These are phyloP conservation scores for Kodamaea ohmeri DNA, from an alignment of 1,139 yeast species.

Conservation along the genomic window DNA sequence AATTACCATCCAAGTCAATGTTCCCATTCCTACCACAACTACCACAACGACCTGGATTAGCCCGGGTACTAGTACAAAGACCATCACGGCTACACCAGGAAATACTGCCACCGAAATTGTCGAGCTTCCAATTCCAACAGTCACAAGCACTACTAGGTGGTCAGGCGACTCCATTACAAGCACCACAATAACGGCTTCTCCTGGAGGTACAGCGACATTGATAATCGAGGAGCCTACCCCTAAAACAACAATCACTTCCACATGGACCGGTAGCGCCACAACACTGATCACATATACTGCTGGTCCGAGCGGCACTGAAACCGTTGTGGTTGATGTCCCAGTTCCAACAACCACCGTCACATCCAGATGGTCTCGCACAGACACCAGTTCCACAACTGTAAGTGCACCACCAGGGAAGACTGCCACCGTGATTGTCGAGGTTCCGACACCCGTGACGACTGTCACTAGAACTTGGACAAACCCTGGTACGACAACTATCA, in stretches of 20 bases:
- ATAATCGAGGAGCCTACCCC: slow-evolving; percentile 12
- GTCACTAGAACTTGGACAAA: slow-evolving; percentile 27
- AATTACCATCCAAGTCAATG: not conserved
- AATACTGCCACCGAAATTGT: slow-evolving; percentile 13
- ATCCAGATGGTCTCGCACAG: slow-evolving; percentile 12
- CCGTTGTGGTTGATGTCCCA: slow-evolving; percentile 17
- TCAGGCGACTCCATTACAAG: slow-evolving; percentile 9
- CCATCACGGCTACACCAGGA: not conserved
- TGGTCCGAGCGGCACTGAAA: slow-evolving; percentile 9
- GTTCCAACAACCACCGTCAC: slow-evolving; percentile 13
- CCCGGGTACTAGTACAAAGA: not conserved
- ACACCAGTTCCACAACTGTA: slow-evolving; percentile 9
- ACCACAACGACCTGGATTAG: slow-evolving; percentile 2
- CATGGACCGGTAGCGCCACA: slow-evolving; percentile 13
- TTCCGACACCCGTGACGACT: slow-evolving; percentile 10
- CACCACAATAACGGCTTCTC: slow-evolving; percentile 10
- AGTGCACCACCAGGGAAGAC: slow-evolving; percentile 13
- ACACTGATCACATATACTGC: slow-evolving; percentile 9
- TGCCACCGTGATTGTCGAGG: slow-evolving; percentile 14
- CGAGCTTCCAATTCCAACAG: slow-evolving; percentile 17
- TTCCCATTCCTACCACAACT: slow-evolving; percentile 2
- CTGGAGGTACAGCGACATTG: slow-evolving; percentile 15
- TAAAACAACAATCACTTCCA: slow-evolving; percentile 12
- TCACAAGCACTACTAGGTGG: slow-evolving; percentile 15
- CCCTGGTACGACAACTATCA: slow-evolving; percentile 20